phyloP scores from a whole-genome alignment of 352 stramenopile genomes.

The Elongisporangium prolatum region DNA sequence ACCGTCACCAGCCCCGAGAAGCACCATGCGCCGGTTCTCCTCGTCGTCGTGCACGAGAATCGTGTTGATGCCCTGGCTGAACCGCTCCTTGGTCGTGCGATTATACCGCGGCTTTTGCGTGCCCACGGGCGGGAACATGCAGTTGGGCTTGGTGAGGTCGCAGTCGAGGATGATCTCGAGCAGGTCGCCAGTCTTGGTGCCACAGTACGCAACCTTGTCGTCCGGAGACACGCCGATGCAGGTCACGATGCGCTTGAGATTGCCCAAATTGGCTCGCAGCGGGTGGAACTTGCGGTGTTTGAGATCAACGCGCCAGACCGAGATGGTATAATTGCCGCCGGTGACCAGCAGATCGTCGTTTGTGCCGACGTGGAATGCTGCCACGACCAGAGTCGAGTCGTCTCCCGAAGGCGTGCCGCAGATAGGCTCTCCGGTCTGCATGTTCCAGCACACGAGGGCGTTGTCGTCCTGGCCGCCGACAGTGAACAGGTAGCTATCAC shows the following conservation, averaged over 20 bases:
- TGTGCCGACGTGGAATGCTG: slow-evolving; percentile 75
- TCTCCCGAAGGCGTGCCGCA: slow-evolving; percentile 91
- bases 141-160: slow-evolving; percentile 90
- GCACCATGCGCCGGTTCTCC: slow-evolving; percentile 77
- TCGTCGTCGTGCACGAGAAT: slow-evolving; percentile 88
- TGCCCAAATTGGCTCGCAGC: slow-evolving; percentile 92
- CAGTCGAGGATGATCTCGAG: slow-evolving; percentile 94
- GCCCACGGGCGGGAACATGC: slow-evolving; percentile 66
- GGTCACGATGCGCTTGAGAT: slow-evolving; percentile 90
- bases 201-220: slow-evolving; percentile 92
- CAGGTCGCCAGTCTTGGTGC: slow-evolving; percentile 95
- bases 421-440: slow-evolving; percentile 83
- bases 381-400: slow-evolving; percentile 88
- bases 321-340: slow-evolving; percentile 92
- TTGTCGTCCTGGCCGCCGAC: slow-evolving; percentile 97
- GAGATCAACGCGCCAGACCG: slow-evolving; percentile 85
- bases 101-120: slow-evolving; percentile 86
- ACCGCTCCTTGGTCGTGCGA: slow-evolving; percentile 89
- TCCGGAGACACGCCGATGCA: slow-evolving; percentile 91
- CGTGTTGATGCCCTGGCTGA: slow-evolving; percentile 89
- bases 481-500: slow-evolving; percentile 88
- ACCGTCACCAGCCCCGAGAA: slow-evolving; percentile 91
- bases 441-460: slow-evolving; percentile 95
- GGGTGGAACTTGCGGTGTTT: slow-evolving; percentile 92
- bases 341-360: slow-evolving; percentile 94